phyloP scores from a whole-genome alignment of 768 basidiomycete species.

The Ramaria sp. region DNA sequence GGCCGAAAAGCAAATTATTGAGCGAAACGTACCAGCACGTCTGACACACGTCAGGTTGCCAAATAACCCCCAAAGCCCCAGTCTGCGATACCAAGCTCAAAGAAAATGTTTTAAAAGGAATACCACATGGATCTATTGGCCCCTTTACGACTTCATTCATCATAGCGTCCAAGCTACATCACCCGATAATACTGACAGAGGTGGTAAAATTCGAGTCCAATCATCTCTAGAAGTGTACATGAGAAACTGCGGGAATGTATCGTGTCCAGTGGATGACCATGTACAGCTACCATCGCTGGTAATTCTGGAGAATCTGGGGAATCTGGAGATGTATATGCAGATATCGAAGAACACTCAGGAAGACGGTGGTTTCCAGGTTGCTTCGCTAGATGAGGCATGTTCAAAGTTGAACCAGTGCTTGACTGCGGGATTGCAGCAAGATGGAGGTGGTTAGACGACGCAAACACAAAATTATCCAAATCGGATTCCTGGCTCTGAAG shows the following conservation, averaged over 20 bases:
- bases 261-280: not conserved
- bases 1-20: not conserved
- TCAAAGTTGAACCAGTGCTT: no score
- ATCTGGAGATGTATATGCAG: not conserved
- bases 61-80: constrained; percentile 13
- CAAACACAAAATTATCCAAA: no score
- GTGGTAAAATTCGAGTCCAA: not conserved
- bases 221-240: no score
- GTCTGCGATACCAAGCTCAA: constrained; percentile 8
- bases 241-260: not conserved
- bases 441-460: no score
- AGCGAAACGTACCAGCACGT: constrained; percentile 9
- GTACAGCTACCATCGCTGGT: not conserved
- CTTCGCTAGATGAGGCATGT: no score
- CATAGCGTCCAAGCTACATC: constrained; percentile 10
- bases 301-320: no score
- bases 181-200: constrained; percentile 9
- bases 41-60: constrained; percentile 11
- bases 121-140: not conserved
- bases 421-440: no score
- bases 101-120: not conserved
- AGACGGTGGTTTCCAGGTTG: no score
- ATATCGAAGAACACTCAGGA: not conserved
- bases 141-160: constrained; percentile 8
- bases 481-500: no score